phyloP scores from a whole-genome alignment of 2,329 filamentous ascomycete genomes.

The Chalara sp. region DNA sequence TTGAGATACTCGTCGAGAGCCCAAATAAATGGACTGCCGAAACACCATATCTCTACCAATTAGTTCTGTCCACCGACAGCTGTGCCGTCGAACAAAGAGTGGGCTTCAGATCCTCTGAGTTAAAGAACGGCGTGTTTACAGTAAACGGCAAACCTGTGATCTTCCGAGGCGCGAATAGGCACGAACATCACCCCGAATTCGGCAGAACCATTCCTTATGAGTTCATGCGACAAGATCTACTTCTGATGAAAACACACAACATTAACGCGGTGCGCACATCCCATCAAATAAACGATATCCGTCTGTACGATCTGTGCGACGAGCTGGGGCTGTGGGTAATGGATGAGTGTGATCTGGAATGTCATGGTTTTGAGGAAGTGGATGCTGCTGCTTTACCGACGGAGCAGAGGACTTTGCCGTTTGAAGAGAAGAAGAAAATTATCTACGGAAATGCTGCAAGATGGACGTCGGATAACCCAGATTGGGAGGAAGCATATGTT shows the following conservation, averaged over 20 bases:
- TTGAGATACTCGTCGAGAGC: constrained; percentile 33
- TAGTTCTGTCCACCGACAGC: constrained; percentile 33
- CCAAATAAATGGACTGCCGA: constrained; percentile 64
- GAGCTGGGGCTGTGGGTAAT: constrained; percentile 59
- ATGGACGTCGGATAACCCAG: constrained; percentile 41
- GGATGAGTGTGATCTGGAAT: constrained; percentile 49
- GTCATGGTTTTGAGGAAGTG: constrained; percentile 42
- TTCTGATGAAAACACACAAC: constrained; percentile 51
- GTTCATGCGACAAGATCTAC: constrained; percentile 42
- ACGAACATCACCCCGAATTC: constrained; percentile 59
- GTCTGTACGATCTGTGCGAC: constrained; percentile 55
- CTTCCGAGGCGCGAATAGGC: constrained; percentile 28
- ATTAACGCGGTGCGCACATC: constrained; percentile 64
- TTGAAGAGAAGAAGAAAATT: background rate
- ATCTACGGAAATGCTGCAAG: constrained; percentile 37
- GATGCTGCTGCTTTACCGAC: background rate
- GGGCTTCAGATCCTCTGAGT: constrained; percentile 46
- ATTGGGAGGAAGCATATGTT: constrained; percentile 45
- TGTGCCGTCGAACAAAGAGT: constrained; percentile 34
- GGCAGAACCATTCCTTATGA: constrained; percentile 46
- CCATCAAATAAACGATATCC: constrained; percentile 57
- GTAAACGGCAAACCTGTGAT: background rate
- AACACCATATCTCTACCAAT: constrained; percentile 52
- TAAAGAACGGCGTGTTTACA: constrained; percentile 39
- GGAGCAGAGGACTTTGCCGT: background rate